Base-by-base conservation (phyloP, 306 rosid genomes). In the Cyamopsis tetragonoloba region DNA sequence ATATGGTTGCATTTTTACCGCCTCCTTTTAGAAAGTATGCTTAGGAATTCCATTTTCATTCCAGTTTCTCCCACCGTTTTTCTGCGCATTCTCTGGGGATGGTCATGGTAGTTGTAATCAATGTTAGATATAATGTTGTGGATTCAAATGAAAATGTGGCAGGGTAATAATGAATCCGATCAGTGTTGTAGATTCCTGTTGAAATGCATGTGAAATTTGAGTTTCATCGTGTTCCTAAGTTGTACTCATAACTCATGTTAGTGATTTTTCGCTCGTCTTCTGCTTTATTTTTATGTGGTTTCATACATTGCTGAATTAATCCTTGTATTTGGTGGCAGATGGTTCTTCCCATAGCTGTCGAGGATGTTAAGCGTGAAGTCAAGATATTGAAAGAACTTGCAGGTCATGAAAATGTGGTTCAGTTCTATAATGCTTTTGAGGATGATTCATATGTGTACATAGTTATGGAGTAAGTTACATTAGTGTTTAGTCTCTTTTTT, bases 341-440 rank as follows among this genome's bases (percentile, higher is more conserved):
- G 99, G 72, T 95, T 83, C 91, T 90, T 74, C 97, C 97, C 13
- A 88, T 95, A 49, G 99, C 99, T 0, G 99, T 95, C 34, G 99
- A 95, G 83, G 99, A 95, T 80, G 99, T 95, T 59, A 95, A 88
- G 83, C 85, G 99, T 57, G 99, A 95, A 78, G 97, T 95, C 62
- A 84, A 64, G 88, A 95, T 95, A 75, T 80, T 95, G 91, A 81
- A 79, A 84, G 91, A 70, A 46, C 97, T 95, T 61, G 46, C 93
- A 14, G 99, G 99, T 72, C 99, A 95, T 60, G 99, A 95, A 86
- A 95, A 95, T 39, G 99, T 95, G 62, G 99, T 95, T 68, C 92
- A 80, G 56, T 95, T 86, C 78, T 72, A 76, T 68, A 82, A 90
- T 63, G 97, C 97, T 13, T 95, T 85, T 39, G 99, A 95, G 82